Conservation (phyloP, 2,329 filamentous ascomycete species). For the Fusarium ambrosium region DNA sequence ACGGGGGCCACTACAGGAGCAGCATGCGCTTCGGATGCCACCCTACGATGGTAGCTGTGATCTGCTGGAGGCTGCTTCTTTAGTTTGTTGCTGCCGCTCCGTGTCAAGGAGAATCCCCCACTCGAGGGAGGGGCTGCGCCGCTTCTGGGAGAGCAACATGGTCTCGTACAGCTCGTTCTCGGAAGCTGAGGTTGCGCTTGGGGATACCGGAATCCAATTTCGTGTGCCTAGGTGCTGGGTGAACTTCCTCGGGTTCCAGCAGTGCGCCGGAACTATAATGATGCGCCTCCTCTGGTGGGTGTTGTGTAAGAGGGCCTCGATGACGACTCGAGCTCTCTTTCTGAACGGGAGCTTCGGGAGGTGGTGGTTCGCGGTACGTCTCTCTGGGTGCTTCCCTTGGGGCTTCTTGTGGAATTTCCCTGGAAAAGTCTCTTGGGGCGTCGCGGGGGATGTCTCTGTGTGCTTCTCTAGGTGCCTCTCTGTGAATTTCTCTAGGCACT, state of each 20-base stretch:
- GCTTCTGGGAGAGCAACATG: conserved; percentile 54
- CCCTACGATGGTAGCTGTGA: conserved; percentile 58
- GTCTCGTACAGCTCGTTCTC: conserved; percentile 67
- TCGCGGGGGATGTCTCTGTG: conserved; percentile 20
- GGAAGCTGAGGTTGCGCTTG: conserved; percentile 71
- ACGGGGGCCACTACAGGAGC: conserved; percentile 15
- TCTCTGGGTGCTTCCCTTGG: conserved; percentile 30
- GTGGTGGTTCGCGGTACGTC: conserved; percentile 30
- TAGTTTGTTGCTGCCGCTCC: conserved; percentile 70
- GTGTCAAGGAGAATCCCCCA: conserved; percentile 56
- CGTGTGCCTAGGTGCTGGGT: conserved; percentile 26
- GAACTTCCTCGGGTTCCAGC: conserved; percentile 37
- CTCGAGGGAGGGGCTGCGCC: conserved; percentile 37
- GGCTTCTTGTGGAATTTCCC: conserved; percentile 27
- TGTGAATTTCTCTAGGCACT: conserved; percentile 11
- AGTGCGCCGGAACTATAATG: conserved; percentile 38
- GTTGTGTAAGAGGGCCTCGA: conserved; percentile 39
- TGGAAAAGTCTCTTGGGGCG: conserved; percentile 19
- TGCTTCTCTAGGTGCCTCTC: conserved; percentile 23
- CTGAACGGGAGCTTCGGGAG: conserved; percentile 32
- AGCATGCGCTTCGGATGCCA: conserved; percentile 57
- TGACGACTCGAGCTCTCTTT: conserved; percentile 35
- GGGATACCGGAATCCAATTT: conserved; percentile 54
- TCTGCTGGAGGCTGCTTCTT: conserved; percentile 70
- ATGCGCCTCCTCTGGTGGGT: conserved; percentile 36